Conservation (phyloP, 495 filamentous ascomycete genomes). For the Friedmanniomyces simplex region DNA sequence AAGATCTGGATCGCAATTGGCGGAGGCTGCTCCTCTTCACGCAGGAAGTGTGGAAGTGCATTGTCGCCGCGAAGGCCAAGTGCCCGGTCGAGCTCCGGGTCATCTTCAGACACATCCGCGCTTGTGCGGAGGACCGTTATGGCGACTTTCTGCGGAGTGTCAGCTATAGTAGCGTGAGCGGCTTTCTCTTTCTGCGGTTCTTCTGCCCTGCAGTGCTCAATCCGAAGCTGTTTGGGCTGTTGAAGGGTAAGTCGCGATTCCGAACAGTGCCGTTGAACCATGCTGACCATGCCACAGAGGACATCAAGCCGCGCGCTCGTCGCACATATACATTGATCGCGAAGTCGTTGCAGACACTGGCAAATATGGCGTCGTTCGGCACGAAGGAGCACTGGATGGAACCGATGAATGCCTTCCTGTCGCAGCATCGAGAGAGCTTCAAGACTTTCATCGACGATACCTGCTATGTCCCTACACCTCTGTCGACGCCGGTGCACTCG, state of each 20-base stretch:
- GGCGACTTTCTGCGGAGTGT: conserved; percentile 92
- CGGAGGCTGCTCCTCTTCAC: conserved; percentile 63
- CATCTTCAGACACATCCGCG: conserved; percentile 84
- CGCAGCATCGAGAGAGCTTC: conserved; percentile 57
- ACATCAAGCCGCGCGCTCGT: conserved; percentile 76
- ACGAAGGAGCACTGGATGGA: conserved; percentile 99
- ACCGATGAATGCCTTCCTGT: conserved; percentile 80
- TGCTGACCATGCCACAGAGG: conserved; percentile 42
- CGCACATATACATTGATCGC: conserved; percentile 88
- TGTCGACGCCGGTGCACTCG: neutral
- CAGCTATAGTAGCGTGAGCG: conserved; percentile 89
- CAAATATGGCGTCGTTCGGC: conserved; percentile 87
- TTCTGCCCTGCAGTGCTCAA: conserved; percentile 94
- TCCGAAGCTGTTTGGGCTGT: conserved; percentile 86
- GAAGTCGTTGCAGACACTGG: conserved; percentile 89
- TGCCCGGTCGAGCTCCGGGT: conserved; percentile 78
- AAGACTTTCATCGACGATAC: conserved; percentile 80
- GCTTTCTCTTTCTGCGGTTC: conserved; percentile 92
- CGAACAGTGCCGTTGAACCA: neutral
- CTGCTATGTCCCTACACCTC: conserved; percentile 66
- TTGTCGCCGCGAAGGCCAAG: conserved; percentile 56
- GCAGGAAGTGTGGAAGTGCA: conserved; percentile 73
- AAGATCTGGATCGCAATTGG: conserved; percentile 82
- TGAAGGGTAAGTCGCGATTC: conserved; percentile 50
- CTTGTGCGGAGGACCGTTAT: conserved; percentile 92